phyloP scores from a whole-genome alignment of 1,284 basidiomycete genomes.

The Trametes hirsuta region DNA sequence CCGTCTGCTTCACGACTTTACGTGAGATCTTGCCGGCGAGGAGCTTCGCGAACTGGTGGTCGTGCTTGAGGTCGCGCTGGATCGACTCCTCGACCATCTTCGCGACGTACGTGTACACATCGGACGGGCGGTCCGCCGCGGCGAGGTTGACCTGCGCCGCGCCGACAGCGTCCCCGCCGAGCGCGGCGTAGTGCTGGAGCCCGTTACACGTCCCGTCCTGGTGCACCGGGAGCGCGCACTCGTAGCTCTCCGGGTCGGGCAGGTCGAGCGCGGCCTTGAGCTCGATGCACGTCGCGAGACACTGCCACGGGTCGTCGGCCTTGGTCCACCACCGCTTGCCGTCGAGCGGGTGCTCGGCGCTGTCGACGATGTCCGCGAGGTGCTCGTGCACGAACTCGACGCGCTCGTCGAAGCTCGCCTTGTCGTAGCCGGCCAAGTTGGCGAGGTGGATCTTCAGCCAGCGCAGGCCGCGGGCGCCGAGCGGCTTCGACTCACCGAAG shows the following conservation, averaged over 20 bases:
- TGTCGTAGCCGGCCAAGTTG: slow-evolving; percentile 94
- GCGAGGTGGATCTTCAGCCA: slow-evolving; percentile 94
- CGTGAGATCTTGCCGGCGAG: slow-evolving; percentile 84
- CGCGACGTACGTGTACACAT: slow-evolving; percentile 97
- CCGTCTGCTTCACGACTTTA: slow-evolving; percentile 99
- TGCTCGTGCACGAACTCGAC: slow-evolving; percentile 79
- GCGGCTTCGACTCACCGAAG: slow-evolving; percentile 82
- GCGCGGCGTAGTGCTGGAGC: slow-evolving; percentile 97
- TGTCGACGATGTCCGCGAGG: slow-evolving; percentile 82
- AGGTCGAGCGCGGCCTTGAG: slow-evolving; percentile 79
- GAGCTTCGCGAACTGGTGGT: slow-evolving; percentile 60
- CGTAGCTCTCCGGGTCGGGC: slow-evolving; percentile 71
- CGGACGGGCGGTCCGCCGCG: slow-evolving; percentile 86
- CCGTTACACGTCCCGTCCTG: slow-evolving; percentile 99
- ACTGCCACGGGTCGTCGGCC: slow-evolving; percentile 98
- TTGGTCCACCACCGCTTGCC: slow-evolving; percentile 87
- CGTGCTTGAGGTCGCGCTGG: slow-evolving; percentile 51
- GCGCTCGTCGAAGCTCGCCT: slow-evolving; percentile 92
- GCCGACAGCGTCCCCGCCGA: slow-evolving; percentile 91
- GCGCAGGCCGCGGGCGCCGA: slow-evolving; percentile 79
- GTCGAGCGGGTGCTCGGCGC: slow-evolving; percentile 83
- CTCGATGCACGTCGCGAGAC: slow-evolving; percentile 91
- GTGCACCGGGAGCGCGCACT: slow-evolving; percentile 88
- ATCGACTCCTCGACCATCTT: slow-evolving; percentile 72
- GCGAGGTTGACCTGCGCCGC: slow-evolving; percentile 94